Conservation (phyloP, 441 rosid species). For the Croton setiger region DNA sequence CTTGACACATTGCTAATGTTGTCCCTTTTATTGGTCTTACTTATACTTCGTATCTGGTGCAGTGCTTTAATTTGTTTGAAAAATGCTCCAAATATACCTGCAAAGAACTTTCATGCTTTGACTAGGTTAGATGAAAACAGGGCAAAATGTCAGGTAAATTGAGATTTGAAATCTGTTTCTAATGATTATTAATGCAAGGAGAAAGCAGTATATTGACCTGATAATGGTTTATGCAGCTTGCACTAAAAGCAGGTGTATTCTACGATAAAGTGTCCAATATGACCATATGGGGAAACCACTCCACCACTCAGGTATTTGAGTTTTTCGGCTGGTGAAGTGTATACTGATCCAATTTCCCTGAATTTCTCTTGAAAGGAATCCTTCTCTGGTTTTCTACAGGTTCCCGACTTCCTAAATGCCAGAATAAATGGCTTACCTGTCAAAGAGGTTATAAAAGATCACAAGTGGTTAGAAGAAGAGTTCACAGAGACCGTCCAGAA, state of each 20-base stretch:
- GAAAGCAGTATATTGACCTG: background rate
- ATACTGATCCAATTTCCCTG: background rate
- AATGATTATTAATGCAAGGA: background rate
- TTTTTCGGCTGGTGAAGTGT: background rate
- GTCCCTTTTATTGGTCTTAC: constrained; percentile 1
- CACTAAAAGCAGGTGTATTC: constrained; percentile 57
- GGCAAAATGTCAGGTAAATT: constrained; percentile 89
- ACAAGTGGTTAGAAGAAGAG: constrained; percentile 88
- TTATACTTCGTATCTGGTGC: constrained; percentile 22
- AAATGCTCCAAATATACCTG: constrained; percentile 95
- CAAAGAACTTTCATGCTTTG: constrained; percentile 90
- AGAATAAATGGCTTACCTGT: constrained; percentile 73
- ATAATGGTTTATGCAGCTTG: constrained; percentile 17
- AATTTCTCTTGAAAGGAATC: constrained; percentile 9
- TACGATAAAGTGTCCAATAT: constrained; percentile 84
- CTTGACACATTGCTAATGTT: constrained; percentile 6
- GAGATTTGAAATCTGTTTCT: background rate
- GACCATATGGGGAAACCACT: constrained; percentile 99
- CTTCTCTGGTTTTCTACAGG: constrained; percentile 39
- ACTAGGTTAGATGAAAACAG: constrained; percentile 92
- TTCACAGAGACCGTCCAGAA: constrained; percentile 89
- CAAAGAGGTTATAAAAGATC: constrained; percentile 85
- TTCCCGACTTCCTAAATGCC: constrained; percentile 93
- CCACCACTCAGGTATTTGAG: constrained; percentile 81
- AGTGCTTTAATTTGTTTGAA: constrained; percentile 89